A percentile compares a stretch with the other conserved stretches of the same genome.
Conservation (phyloP, 2,329 filamentous ascomycete species). For the Hypoxylon sp. region DNA sequence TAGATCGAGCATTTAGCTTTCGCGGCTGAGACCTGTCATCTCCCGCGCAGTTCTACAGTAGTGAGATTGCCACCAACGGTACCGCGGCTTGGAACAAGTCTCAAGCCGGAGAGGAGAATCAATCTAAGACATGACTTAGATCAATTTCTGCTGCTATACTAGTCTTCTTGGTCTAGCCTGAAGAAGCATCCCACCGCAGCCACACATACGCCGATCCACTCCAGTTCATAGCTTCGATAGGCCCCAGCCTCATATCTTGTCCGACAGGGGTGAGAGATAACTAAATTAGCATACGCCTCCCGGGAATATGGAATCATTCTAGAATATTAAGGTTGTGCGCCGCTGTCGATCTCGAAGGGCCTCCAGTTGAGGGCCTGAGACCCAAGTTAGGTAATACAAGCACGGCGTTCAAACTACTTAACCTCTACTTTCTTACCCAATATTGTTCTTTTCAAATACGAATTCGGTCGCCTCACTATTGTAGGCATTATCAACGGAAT, state of each 20-base stretch:
- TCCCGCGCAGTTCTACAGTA: slow-evolving; percentile 10
- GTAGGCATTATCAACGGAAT: slow-evolving; percentile 11
- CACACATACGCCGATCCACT: slow-evolving; percentile 25
- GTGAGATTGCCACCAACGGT: slow-evolving; percentile 11
- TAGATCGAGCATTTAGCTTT: slow-evolving; percentile 8
- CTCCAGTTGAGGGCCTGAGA: neutral
- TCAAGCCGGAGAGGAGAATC: slow-evolving; percentile 4
- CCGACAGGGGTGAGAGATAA: neutral
- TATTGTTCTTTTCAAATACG: neutral
- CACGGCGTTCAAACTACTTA: neutral
- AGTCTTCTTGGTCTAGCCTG: slow-evolving; percentile 7
- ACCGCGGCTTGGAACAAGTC: slow-evolving; percentile 6
- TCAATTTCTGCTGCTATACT: slow-evolving; percentile 21
- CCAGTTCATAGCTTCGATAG: slow-evolving; percentile 4
- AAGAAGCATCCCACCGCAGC: slow-evolving; percentile 25
- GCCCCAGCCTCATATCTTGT: slow-evolving; percentile 18
- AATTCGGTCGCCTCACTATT: neutral
- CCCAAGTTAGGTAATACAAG: slow-evolving; percentile 1
- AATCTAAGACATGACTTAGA: slow-evolving; percentile 26
- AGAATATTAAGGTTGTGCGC: slow-evolving; percentile 29
- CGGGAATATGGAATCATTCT: slow-evolving; percentile 33
- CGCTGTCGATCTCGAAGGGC: slow-evolving; percentile 15
- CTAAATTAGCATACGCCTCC: slow-evolving; percentile 23
- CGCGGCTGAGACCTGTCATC: slow-evolving; percentile 13
- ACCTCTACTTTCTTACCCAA: slow-evolving; percentile 4